Evolutionary conservation across 768 basidiomycete species (phyloP).

Genomic region (Nevesoporus exiguus): DNA sequence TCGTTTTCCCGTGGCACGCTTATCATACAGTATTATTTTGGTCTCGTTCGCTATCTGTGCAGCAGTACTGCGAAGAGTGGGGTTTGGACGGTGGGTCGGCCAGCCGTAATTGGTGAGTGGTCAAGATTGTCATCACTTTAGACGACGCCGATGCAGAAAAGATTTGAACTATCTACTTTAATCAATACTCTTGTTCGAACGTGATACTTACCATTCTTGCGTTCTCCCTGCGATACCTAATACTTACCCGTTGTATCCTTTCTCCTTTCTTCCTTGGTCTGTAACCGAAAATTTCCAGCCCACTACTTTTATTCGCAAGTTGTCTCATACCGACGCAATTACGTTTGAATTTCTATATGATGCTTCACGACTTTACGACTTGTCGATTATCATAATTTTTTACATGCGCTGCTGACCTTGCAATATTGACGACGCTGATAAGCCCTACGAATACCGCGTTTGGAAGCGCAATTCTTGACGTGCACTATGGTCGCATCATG

Average conservation of each 20-base stretch:
- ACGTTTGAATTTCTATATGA: neutral
- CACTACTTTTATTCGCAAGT: neutral
- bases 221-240: neutral
- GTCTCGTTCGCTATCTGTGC: slow-evolving; percentile 30
- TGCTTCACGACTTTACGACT: slow-evolving; percentile 3
- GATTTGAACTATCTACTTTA: neutral
- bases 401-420: neutral
- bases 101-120: slow-evolving; percentile 18
- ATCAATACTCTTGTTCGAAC: neutral
- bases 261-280: neutral
- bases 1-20: slow-evolving; percentile 4
- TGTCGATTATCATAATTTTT: neutral
- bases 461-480: too few species aligned
- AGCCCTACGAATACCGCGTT: too few species aligned
- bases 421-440: neutral
- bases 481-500: too few species aligned
- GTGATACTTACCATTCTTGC: neutral
- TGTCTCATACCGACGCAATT: neutral
- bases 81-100: slow-evolving; percentile 23
- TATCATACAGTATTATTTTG: slow-evolving; percentile 23
- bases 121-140: neutral
- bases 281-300: neutral
- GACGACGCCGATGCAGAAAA: neutral
- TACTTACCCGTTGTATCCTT: neutral
- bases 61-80: slow-evolving; percentile 24